Percentiles rank a stretch among this genome's conserved stretches.
These are phyloP conservation scores for Colletotrichum truncatum DNA, from an alignment of 2,329 filamentous ascomycete species.

Conservation along the genomic window DNA sequence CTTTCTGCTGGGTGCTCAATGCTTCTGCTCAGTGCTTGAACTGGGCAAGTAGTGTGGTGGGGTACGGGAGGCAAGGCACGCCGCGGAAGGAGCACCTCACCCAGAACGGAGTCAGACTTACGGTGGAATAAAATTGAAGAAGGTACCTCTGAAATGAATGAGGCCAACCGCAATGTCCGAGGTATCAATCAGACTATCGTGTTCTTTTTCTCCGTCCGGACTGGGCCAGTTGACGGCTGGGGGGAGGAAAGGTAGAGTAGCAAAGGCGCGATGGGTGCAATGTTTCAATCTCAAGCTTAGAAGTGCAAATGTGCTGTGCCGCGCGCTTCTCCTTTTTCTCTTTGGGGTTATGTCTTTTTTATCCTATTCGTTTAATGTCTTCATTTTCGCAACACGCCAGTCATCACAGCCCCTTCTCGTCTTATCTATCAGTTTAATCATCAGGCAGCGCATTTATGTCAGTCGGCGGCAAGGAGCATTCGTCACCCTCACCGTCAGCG, in stretches of 20 bases:
- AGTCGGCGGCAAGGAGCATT: conserved; percentile 1
- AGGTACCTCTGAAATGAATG: conserved; percentile 12
- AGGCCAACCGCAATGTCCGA: neutral
- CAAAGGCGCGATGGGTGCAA: neutral
- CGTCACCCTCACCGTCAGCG: conserved; percentile 15
- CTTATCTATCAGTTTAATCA: neutral
- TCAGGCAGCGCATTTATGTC: conserved; percentile 13
- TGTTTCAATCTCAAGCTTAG: neutral
- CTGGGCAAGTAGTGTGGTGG: conserved; percentile 30
- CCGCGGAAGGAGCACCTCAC: neutral
- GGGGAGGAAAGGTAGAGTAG: neutral
- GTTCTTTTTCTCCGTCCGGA: conserved; percentile 4
- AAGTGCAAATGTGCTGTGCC: neutral
- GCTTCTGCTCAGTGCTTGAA: conserved; percentile 14
- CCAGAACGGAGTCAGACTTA: conserved; percentile 1
- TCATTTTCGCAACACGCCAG: neutral
- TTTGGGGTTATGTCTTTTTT: neutral
- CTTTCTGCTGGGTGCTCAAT: neutral
- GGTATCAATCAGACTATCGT: neutral
- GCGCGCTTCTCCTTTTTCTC: neutral
- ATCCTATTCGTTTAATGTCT: neutral
- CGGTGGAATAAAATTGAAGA: neutral
- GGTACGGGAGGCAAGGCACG: conserved; percentile 24
- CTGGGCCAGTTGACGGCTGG: conserved; percentile 11
- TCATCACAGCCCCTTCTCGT: neutral